Conservation (phyloP, 306 rosid species). For the Oxytropis ochrocephala region DNA sequence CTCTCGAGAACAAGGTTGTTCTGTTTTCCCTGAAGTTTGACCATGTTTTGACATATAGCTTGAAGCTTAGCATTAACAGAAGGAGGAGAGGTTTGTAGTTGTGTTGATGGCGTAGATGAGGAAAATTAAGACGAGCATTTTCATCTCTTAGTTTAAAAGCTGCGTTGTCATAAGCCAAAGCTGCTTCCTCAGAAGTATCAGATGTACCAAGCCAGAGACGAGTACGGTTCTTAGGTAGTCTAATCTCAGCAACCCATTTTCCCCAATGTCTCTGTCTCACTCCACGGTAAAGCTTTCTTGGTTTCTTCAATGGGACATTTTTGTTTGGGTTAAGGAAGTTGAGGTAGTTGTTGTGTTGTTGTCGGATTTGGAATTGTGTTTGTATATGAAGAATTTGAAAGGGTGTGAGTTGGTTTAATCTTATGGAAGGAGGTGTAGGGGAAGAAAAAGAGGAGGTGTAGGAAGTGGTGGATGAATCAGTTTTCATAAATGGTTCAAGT, state of each 20-base stretch:
- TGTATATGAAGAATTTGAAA: conserved; percentile 69
- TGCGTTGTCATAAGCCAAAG: conserved; percentile 76
- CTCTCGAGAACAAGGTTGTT: conserved; percentile 12
- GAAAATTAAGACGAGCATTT: conserved; percentile 69
- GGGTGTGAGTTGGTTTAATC: conserved; percentile 65
- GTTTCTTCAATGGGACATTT: conserved; percentile 58
- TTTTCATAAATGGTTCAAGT: conserved; percentile 60
- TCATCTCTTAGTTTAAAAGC: conserved; percentile 81
- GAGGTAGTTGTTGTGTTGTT: conserved; percentile 14
- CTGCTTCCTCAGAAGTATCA: conserved; percentile 80
- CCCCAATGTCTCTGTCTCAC: conserved; percentile 94
- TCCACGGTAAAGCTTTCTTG: conserved; percentile 66
- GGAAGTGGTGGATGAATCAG: conserved; percentile 26
- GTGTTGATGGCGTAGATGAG: conserved; percentile 49
- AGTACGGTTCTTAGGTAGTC: conserved; percentile 80
- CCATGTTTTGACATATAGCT: conserved; percentile 62
- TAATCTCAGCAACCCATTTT: conserved; percentile 88
- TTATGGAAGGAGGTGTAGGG: conserved; percentile 21
- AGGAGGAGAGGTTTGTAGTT: conserved; percentile 57
- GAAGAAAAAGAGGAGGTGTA: background rate
- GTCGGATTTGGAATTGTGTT: conserved; percentile 44
- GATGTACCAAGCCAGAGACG: conserved; percentile 94
- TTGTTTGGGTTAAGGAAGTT: conserved; percentile 36
- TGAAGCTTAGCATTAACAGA: conserved; percentile 70
- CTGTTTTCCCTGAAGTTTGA: conserved; percentile 32